Evolutionary conservation across 495 filamentous ascomycete genomes (phyloP), one percentile per base, ranked within the genome.

Genomic region (Amniculicola lignicola): DNA sequence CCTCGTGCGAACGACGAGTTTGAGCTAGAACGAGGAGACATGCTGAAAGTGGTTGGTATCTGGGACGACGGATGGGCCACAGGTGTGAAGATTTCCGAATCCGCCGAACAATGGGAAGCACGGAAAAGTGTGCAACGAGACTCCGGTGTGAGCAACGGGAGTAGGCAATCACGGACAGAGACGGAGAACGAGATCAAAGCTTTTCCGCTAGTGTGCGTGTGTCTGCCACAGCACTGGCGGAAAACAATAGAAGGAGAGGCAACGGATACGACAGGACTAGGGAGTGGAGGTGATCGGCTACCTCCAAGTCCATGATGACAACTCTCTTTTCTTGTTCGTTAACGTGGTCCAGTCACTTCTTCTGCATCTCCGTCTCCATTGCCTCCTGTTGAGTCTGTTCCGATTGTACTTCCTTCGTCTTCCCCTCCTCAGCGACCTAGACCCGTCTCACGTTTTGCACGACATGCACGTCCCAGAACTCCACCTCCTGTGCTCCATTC

Each of bases 1-100:
- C 91, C 94, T 22, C 82, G 94, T 35, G 94, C 94, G 2, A 82
- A 82, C 23, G 94, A 99, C 64, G 94, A 99, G 67, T 97, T 96
- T 64, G 81, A 87, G 54, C 77, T 99, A 23, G 93, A 97, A 57
- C 83, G 94, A 46, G 94, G 94, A 39, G 94, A 99, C 71, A 96
- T 99, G 93, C 77, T 99, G 54, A 96, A 96, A 72, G 87, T 99
- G 25, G 87, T 99, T 44, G 94, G 94, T 33, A 96, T 99, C 58
- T 99, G 94, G 94, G 94, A 99, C 68, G 94, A 99, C 73, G 94
- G 94, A 35, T 99, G 94, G 94, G 94, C 94, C 25, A 99, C 94
- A 9, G 94, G 94, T 60, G 79, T 95, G 45, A 75, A 90, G 63
- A 69, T 96, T 24, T 74, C 84, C 41, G 88, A 95, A 59, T 79